Percentiles rank a stretch among this genome's conserved stretches.
These are phyloP conservation scores for Cupressus sempervirens DNA, from an alignment of 75 land plant genomes.

Conservation along the genomic window DNA sequence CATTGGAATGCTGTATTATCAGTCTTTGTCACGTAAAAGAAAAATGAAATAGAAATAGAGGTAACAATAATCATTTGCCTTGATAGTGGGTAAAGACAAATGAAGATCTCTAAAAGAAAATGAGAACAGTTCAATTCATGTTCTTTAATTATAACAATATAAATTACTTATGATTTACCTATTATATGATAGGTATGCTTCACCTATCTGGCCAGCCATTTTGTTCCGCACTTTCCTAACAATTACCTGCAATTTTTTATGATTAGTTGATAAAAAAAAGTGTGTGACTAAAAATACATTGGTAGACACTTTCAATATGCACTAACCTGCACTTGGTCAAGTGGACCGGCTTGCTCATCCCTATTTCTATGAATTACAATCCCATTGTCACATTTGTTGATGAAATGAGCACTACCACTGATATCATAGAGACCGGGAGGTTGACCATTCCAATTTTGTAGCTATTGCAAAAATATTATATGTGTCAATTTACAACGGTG, in stretches of 20 bases:
- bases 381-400: conserved; percentile 99
- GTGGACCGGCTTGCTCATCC: conserved; percentile 46
- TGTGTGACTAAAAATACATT: too few species aligned
- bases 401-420: conserved; percentile 98
- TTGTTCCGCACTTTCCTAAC: conserved; percentile 91
- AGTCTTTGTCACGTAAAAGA: neutral
- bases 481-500: neutral
- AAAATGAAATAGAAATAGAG: neutral
- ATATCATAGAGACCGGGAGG: conserved; percentile 88
- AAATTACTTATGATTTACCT: conserved; percentile 31
- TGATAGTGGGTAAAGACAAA: neutral
- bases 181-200: conserved; percentile 59
- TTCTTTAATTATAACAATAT: neutral
- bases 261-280: neutral
- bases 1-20: neutral
- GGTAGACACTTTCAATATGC: neutral
- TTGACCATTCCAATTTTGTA: conserved; percentile 78
- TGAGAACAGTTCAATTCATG: neutral
- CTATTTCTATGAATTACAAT: conserved; percentile 93
- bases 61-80: neutral
- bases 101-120: neutral
- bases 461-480: conserved; percentile 21
- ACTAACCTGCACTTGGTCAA: conserved; percentile 75
- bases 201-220: conserved; percentile 73
- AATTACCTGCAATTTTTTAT: conserved; percentile 42